Base-by-base conservation (phyloP, 1,139 yeast genomes). In the Candida labiduridarum region DNA sequence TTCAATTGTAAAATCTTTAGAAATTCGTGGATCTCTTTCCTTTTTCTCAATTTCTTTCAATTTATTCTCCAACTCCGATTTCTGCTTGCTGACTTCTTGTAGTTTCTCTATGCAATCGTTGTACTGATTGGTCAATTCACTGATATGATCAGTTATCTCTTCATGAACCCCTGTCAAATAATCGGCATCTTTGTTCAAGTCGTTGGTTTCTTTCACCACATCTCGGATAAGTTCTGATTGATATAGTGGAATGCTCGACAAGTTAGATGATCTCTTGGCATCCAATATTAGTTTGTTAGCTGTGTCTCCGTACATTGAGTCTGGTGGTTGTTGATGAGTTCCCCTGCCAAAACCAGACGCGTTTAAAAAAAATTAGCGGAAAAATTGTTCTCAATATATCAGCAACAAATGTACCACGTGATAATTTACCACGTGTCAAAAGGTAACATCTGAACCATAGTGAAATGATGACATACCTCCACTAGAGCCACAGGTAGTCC, bases 221-320 rank as follows among this genome's bases (percentile, higher is more conserved):
- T 81, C 82, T 43, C 88, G 79, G 6, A 92, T 85, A n/a, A 88
- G 67, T 38, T 89, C 96, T 14, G 84, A 82, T 56, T 87, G 91
- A 65, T 85, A 91, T 9, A 82, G 67, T 0, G 98, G 94, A 1
- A 94, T 64, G 19, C 78, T 79, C 8, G 86, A 85, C 41, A 94
- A 72, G 43, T 82, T 80, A 52, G 79, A 76, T 0, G 96, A 76
- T 57, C 99, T 74, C 57, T 91, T 87, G 12, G 98, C 95, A 55
- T 94, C 98, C 40, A 85, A 75, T 2, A 89, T 79, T 27, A 94
- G 80, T 64, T 94, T 94, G 53, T 84, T 82, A 1, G 95, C 97
- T 3, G 81, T 63, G 59, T 92, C 98, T 33, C 98, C 98, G 62
- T 89, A 89, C 99, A 94, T 94, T 27, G 35, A 42, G 9, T 7